Evolutionary conservation across 345 rosid genomes (phyloP), one percentile per base, ranked within the genome.

Genomic region (Pugionium cornutum): DNA sequence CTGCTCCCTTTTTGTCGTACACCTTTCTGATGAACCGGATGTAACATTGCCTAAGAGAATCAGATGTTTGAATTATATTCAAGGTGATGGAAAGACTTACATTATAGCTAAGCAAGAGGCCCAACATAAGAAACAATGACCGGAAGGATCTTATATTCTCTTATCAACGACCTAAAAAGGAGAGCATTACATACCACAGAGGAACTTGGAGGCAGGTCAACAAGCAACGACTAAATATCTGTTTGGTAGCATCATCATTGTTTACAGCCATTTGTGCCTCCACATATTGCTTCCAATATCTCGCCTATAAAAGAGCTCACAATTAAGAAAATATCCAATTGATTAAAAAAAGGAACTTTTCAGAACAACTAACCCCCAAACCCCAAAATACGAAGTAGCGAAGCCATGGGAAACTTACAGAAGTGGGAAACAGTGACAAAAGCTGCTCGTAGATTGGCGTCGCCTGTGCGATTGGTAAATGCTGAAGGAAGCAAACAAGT

Each of bases 201-300:
- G 95, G 97, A 80, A 94, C 83, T 50, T 94, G 95, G 74, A 88
- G 94, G 69, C 97, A 94, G 47, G 76, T 94, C 79, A 94, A 76
- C 72, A 94, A 84, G 73, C 97, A 94, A 42, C 95, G 85, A 74
- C 97, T 88, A 83, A 94, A 94, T 70, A 94, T 85, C 73, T 83
- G 96, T 68, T 78, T 94, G n/a, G 85, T 84, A 60, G 97, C 96
- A 74, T 86, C 97, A 40, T 88, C 99, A 72, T 89, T 88, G 70
- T 82, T 88, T 28, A 68, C 86, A 62, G 83, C 81, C 96, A 94
- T 89, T 58, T 83, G 77, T 35, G 89, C 95, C 80, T 94, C 97
- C 67, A 88, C 96, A 70, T 94, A 94, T 58, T 92, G 98, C 85
- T 87, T 89, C 97, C 99, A 92, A 74, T 73, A 88, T 72, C 89